Evolutionary conservation across 176 grass and related monocot genomes (phyloP).

Genomic region (Olyra latifolia): DNA sequence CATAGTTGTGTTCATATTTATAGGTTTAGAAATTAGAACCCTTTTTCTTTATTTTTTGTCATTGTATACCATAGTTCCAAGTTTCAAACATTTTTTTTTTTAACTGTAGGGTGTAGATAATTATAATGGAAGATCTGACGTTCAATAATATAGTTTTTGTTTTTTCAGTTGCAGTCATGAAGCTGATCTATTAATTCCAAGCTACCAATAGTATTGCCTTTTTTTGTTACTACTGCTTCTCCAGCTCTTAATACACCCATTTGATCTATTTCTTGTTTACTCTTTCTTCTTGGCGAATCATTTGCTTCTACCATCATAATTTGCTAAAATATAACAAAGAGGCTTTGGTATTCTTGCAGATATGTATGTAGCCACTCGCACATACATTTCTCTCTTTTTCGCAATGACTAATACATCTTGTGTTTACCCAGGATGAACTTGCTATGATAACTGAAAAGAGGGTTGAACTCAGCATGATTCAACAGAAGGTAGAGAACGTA

Average conservation of each 20-base stretch:
- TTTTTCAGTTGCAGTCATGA: conserved; percentile 4
- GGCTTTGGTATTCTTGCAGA: not conserved
- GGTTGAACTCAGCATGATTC: conserved; percentile 53
- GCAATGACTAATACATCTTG: not conserved
- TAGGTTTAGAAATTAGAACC: not conserved
- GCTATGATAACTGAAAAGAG: conserved; percentile 51
- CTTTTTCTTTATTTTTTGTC: not conserved
- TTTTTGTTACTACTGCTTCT: conserved; percentile 2
- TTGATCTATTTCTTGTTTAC: not conserved
- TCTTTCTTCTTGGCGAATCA: conserved; percentile 12
- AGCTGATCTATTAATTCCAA: conserved; percentile 30
- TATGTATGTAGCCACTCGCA: conserved; percentile 7
- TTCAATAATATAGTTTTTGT: not conserved
- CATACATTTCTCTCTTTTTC: conserved; percentile 10
- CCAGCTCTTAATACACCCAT: conserved; percentile 13
- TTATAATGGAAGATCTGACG: not conserved
- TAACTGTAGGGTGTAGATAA: not conserved
- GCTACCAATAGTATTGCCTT: not conserved
- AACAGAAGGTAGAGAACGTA: conserved; percentile 53
- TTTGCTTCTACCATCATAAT: conserved; percentile 28
- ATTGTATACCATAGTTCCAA: not conserved
- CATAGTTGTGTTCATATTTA: not conserved
- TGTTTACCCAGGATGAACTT: conserved; percentile 60
- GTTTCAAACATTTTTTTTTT: conserved; percentile 9
- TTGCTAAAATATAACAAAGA: conserved; percentile 3